Evolutionary conservation across 441 rosid genomes (phyloP).

Genomic region (Gossypium davidsonii): DNA sequence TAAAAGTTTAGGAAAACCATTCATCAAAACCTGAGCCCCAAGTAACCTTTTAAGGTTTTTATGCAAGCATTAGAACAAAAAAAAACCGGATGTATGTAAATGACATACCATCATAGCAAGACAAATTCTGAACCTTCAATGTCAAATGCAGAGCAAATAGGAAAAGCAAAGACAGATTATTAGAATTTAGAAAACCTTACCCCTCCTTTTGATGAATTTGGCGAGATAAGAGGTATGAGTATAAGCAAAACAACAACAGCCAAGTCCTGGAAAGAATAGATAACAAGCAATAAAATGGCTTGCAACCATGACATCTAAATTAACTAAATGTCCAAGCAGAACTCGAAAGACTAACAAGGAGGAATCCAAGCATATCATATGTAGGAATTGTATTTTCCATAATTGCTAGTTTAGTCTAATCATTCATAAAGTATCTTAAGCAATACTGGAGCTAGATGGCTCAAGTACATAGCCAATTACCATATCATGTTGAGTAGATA

Average conservation of each 20-base stretch:
- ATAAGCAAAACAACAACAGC: constrained; percentile 97
- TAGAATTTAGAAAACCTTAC: constrained; percentile 37
- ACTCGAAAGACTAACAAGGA: background rate
- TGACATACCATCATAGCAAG: constrained; percentile 10
- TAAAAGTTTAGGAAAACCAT: constrained; percentile 5
- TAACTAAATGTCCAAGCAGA: constrained; percentile 10
- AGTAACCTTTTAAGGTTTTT: constrained; percentile 5
- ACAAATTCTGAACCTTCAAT: constrained; percentile 4
- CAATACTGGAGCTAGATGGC: background rate
- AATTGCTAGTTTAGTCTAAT: background rate
- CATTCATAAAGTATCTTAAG: background rate
- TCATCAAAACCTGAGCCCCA: constrained; percentile 7
- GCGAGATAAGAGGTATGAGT: constrained; percentile 96
- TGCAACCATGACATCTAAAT: constrained; percentile 13
- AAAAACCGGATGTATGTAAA: background rate
- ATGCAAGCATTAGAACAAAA: background rate
- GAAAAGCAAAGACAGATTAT: constrained; percentile 16
- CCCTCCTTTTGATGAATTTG: constrained; percentile 99
- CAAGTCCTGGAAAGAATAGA: constrained; percentile 61
- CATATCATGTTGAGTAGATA: constrained; percentile 5
- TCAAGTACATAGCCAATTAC: constrained; percentile 11
- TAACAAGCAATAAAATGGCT: constrained; percentile 8
- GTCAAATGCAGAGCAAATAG: constrained; percentile 11
- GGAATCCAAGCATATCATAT: background rate
- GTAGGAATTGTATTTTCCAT: background rate